Evolutionary conservation across 1,139 yeast genomes (phyloP).

Genomic region (Nakaseomyces sp.): DNA sequence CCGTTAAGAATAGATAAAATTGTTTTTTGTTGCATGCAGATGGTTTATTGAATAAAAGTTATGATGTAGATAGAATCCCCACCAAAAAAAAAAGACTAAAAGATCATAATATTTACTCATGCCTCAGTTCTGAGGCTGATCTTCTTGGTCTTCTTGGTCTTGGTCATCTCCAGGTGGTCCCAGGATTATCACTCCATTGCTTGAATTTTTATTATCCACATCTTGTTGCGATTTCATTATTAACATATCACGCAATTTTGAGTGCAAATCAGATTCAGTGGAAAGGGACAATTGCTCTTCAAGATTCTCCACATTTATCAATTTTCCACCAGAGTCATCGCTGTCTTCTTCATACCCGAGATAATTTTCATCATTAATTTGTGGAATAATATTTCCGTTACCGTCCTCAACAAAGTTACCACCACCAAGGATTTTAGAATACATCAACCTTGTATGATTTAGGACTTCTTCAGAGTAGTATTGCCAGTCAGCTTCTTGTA

Average conservation of each 20-base stretch:
- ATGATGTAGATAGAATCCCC: background rate
- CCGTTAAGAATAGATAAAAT: background rate
- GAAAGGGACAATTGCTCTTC: constrained; percentile 24
- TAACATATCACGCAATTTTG: constrained; percentile 25
- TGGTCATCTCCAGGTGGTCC: constrained; percentile 20
- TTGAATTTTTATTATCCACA: constrained; percentile 23
- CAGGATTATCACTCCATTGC: constrained; percentile 29
- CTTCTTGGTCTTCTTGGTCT: background rate
- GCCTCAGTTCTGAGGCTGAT: background rate
- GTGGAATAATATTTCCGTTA: constrained; percentile 25
- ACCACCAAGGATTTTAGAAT: constrained; percentile 85
- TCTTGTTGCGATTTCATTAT: constrained; percentile 24
- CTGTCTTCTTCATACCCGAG: constrained; percentile 6
- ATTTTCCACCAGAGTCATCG: constrained; percentile 14
- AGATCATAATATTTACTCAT: background rate
- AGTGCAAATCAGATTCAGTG: constrained; percentile 31
- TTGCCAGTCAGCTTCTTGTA: constrained; percentile 59
- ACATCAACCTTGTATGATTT: constrained; percentile 85
- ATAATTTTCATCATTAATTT: constrained; percentile 12
- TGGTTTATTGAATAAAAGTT: background rate
- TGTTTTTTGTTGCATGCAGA: background rate
- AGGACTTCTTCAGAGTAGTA: constrained; percentile 77
- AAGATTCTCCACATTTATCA: constrained; percentile 22
- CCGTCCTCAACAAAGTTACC: constrained; percentile 31
- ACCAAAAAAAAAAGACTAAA: background rate